phyloP scores from a whole-genome alignment of 2,329 filamentous ascomycete species.

The Fusarium sp. region DNA sequence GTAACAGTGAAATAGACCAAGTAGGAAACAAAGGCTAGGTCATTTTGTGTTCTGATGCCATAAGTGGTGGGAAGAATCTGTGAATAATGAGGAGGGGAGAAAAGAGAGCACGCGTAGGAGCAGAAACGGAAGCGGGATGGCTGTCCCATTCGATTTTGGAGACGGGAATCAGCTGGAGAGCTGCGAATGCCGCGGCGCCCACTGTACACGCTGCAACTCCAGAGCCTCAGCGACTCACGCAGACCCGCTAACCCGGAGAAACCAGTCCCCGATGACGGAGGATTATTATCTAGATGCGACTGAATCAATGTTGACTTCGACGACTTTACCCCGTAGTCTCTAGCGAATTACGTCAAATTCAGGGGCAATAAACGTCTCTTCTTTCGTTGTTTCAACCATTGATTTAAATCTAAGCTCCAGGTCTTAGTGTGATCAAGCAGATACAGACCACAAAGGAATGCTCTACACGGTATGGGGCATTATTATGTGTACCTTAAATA shows the following conservation, averaged over 20 bases:
- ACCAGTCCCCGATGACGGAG: conserved; percentile 39
- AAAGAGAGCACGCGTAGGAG: conserved; percentile 40
- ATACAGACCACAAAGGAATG: not conserved
- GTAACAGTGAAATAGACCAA: conserved; percentile 38
- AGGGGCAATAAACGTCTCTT: not conserved
- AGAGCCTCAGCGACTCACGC: conserved; percentile 22
- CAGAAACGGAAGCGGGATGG: conserved; percentile 38
- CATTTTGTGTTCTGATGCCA: conserved; percentile 39
- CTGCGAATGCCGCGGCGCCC: conserved; percentile 34
- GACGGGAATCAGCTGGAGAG: no score
- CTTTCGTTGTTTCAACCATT: not conserved
- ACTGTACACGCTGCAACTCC: conserved; percentile 4
- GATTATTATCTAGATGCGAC: conserved; percentile 37
- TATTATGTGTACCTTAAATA: not conserved
- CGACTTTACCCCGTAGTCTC: not conserved
- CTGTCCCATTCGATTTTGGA: conserved; percentile 40
- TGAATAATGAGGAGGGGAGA: conserved; percentile 37
- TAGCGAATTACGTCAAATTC: not conserved
- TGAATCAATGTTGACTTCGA: not conserved
- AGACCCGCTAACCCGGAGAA: conserved; percentile 37
- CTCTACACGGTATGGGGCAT: conserved; percentile 15
- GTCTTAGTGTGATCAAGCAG: not conserved
- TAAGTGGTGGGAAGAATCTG: conserved; percentile 28
- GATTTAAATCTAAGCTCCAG: not conserved
- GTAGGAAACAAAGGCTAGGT: conserved; percentile 35